Evolutionary conservation across 257 asterid genomes (phyloP).

Genomic region (Petunia axillaris): DNA sequence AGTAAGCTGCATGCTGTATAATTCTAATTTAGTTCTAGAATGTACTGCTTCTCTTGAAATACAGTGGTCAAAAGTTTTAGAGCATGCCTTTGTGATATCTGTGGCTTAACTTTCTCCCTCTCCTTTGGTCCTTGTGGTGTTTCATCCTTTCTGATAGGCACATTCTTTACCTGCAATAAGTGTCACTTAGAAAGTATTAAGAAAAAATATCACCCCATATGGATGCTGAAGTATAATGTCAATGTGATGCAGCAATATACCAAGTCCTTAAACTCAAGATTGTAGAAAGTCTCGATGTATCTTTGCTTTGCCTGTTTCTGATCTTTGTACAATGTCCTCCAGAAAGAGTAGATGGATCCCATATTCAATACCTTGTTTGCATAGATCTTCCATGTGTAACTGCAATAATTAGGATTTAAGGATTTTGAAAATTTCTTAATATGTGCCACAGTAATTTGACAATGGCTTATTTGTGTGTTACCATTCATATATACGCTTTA

Average conservation of each 20-base stretch:
- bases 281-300: constrained; percentile 75
- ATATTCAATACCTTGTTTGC: constrained; percentile 83
- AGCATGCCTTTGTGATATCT: constrained; percentile 47
- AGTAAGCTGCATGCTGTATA: background rate
- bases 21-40: background rate
- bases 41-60: background rate
- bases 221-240: background rate
- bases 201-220: background rate
- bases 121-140: constrained; percentile 51
- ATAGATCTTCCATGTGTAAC: constrained; percentile 93
- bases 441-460: background rate
- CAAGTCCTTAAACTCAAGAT: constrained; percentile 73
- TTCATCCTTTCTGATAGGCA: constrained; percentile 52
- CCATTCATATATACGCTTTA: constrained; percentile 84
- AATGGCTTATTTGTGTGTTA: constrained; percentile 28
- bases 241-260: constrained; percentile 38
- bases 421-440: background rate
- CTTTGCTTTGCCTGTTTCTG: constrained; percentile 77
- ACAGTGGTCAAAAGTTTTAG: background rate
- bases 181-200: constrained; percentile 1
- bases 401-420: constrained; percentile 36
- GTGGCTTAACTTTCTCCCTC: constrained; percentile 58
- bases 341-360: constrained; percentile 80
- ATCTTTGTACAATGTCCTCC: constrained; percentile 60
- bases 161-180: constrained; percentile 58